Conservation (phyloP, 495 filamentous ascomycete genomes). For the Trichoderma gamsii region DNA sequence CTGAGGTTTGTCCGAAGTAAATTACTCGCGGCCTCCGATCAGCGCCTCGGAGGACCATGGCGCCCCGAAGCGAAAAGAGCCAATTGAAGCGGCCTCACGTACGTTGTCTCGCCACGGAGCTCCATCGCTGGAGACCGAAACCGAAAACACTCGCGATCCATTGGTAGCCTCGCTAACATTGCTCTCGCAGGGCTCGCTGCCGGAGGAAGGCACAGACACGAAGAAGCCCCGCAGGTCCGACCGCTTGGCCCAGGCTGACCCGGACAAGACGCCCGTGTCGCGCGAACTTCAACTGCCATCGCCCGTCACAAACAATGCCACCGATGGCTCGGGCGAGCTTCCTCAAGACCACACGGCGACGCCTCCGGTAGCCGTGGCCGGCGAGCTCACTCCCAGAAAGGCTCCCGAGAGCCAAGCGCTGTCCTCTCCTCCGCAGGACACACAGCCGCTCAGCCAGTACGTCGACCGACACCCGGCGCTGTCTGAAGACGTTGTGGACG, state of each 20-base stretch:
- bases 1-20: neutral
- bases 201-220: conserved; percentile 38
- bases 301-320: conserved; percentile 64
- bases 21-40: neutral
- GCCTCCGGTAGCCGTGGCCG: conserved; percentile 54
- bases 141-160: conserved; percentile 28
- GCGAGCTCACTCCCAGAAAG: conserved; percentile 54
- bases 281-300: conserved; percentile 67
- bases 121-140: conserved; percentile 20
- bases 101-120: conserved; percentile 25
- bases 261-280: conserved; percentile 52
- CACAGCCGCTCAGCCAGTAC: conserved; percentile 73
- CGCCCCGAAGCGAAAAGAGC: conserved; percentile 48
- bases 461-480: conserved; percentile 61
- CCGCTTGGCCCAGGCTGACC: conserved; percentile 45
- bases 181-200: conserved; percentile 37
- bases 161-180: conserved; percentile 19
- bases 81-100: conserved; percentile 50
- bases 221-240: conserved; percentile 66
- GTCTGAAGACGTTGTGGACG: conserved; percentile 76
- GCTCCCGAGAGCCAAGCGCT: conserved; percentile 45
- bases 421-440: conserved; percentile 52
- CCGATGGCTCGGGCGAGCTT: conserved; percentile 45
- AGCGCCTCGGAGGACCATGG: conserved; percentile 32
- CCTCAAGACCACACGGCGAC: conserved; percentile 60